Percentiles rank a stretch among this genome's conserved stretches.
phyloP scores from a whole-genome alignment of 192 early-diverging fungal species.

The Backusella parvicylindrica region DNA sequence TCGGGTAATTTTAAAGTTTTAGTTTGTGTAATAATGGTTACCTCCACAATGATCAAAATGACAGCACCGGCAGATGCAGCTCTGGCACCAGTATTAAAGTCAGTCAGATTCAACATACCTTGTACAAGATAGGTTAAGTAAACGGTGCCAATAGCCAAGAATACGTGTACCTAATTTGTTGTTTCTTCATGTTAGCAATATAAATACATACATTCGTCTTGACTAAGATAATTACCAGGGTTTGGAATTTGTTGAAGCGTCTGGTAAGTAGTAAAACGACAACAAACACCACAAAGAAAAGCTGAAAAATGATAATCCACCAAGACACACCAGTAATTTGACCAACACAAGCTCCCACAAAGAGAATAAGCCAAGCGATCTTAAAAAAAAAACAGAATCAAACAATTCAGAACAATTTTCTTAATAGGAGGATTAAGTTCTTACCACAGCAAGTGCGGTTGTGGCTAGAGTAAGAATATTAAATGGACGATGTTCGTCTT shows the following conservation, averaged over 20 bases:
- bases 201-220: not conserved
- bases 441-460: not conserved
- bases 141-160: slow-evolving; percentile 21
- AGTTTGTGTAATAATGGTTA: slow-evolving; percentile 11
- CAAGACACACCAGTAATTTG: slow-evolving; percentile 9
- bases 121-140: slow-evolving; percentile 17
- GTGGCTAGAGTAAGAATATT: not conserved
- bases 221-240: not conserved
- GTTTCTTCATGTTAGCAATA: not conserved
- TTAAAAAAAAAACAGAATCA: no score
- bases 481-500: not conserved
- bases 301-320: slow-evolving; percentile 32
- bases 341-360: slow-evolving; percentile 25
- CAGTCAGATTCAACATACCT: not conserved
- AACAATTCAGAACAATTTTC: not conserved
- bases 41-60: slow-evolving; percentile 31
- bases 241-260: not conserved
- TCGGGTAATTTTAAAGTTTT: not conserved
- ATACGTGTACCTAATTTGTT: slow-evolving; percentile 19
- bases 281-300: slow-evolving; percentile 15
- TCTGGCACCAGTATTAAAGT: not conserved
- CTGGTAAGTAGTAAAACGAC: not conserved
- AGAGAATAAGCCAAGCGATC: slow-evolving; percentile 31
- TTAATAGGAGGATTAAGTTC: not conserved
- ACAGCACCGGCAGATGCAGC: slow-evolving; percentile 27